A percentile compares a stretch with the other conserved stretches of the same genome.
Conservation (phyloP, 2,329 filamentous ascomycete genomes). For the Hypocrella siamensis region DNA sequence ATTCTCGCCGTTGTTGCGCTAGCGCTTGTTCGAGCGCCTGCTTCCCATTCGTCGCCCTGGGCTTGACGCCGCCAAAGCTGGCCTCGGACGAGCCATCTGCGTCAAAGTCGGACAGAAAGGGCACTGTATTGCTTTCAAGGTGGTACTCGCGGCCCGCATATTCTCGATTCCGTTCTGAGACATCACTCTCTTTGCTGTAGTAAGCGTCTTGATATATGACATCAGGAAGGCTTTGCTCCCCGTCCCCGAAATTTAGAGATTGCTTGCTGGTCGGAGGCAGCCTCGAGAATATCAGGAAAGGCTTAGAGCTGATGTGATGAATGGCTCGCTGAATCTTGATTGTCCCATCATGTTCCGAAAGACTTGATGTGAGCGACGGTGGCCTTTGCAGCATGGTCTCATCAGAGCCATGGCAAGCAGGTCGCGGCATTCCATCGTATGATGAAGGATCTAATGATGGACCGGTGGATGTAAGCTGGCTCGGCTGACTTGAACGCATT, state of each 20-base stretch:
- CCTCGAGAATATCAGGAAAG: slow-evolving; percentile 10
- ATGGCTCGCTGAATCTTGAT: slow-evolving; percentile 2
- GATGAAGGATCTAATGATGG: too few relatives aligned
- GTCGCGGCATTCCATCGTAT: too few relatives aligned
- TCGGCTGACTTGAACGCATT: too few relatives aligned
- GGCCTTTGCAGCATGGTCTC: too few relatives aligned
- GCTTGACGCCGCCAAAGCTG: slow-evolving; percentile 37
- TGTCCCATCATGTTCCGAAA: slow-evolving; percentile 1
- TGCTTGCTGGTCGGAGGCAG: slow-evolving; percentile 13
- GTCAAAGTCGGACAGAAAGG: slow-evolving; percentile 70
- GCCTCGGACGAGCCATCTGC: slow-evolving; percentile 37
- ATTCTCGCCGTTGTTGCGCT: slow-evolving; percentile 30
- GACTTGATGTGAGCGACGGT: too few relatives aligned
- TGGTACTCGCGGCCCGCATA: slow-evolving; percentile 82
- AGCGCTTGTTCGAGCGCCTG: slow-evolving; percentile 32
- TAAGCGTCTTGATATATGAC: slow-evolving; percentile 74
- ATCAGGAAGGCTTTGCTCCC: too few relatives aligned
- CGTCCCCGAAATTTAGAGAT: slow-evolving; percentile 9
- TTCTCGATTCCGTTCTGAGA: slow-evolving; percentile 60
- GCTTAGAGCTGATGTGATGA: background rate
- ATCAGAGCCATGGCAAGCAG: too few relatives aligned
- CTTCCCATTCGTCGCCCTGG: slow-evolving; percentile 30
- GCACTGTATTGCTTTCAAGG: slow-evolving; percentile 57
- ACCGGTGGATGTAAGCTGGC: too few relatives aligned
- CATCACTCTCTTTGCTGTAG: slow-evolving; percentile 72